Percentiles rank a stretch among this genome's conserved stretches.
These are phyloP conservation scores for Termitomyces sp. DNA, from an alignment of 768 basidiomycete species.

Conservation along the genomic window DNA sequence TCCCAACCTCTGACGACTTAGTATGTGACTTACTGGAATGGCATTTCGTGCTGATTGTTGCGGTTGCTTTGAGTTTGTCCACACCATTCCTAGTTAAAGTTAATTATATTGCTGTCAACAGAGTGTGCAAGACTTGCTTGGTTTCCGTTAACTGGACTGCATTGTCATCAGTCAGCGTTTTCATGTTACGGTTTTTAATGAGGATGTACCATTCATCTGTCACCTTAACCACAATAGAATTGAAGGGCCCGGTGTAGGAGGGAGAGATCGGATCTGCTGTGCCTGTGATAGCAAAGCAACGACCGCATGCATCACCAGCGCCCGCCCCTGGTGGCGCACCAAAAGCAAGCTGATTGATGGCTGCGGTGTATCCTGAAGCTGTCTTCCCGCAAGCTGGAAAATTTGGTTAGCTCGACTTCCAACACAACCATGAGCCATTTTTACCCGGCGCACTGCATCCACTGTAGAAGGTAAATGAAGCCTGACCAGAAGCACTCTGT, in stretches of 20 bases:
- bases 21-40: constrained; percentile 40
- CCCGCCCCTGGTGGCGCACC: constrained; percentile 44
- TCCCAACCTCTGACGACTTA: neutral
- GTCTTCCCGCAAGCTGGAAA: constrained; percentile 45
- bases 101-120: neutral
- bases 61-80: constrained; percentile 38
- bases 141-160: constrained; percentile 40
- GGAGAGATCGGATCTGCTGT: constrained; percentile 47
- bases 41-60: constrained; percentile 34
- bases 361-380: constrained; percentile 46
- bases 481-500: constrained; percentile 43
- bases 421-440: neutral
- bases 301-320: constrained; percentile 55
- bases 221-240: constrained; percentile 49
- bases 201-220: constrained; percentile 33
- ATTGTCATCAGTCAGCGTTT: neutral
- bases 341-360: constrained; percentile 52
- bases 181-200: neutral
- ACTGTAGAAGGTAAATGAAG: constrained; percentile 54
- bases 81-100: constrained; percentile 37
- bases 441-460: constrained; percentile 45
- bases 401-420: neutral
- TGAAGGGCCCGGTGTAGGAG: constrained; percentile 41
- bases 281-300: constrained; percentile 52
- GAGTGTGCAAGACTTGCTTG: constrained; percentile 19